Base-by-base conservation (phyloP, 2,329 filamentous ascomycete genomes). In the Aspergillus quadricinctus region DNA sequence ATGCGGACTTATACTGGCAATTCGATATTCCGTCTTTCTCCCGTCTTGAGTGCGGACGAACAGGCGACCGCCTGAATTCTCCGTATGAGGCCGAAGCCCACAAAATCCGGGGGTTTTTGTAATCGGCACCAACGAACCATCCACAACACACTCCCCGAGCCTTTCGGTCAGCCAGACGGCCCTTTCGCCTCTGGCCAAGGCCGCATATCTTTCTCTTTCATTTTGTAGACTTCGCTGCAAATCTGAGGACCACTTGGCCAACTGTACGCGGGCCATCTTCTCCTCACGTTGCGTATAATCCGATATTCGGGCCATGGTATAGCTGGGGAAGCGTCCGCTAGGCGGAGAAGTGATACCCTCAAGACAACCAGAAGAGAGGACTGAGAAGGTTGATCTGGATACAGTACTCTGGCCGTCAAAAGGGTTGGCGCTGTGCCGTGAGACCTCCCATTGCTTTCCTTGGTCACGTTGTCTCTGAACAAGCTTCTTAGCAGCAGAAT, bases 211-310 rank as follows among this genome's bases (percentile, higher is more conserved):
- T 28, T 83, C 82, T n/a, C 86, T 82, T 69, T 94, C 90, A 56
- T 87, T 87, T 28, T 85, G 82, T 1, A 94, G 77, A 66, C 88
- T 90, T 55, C 85, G 83, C 69, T 95, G 90, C 0, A 96, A 78
- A 64, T 94, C 89, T 7, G 85, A 82, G 0, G 91, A 90, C 91
- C 91, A 96, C 67, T 88, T 89, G 1, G 87, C 88, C 19, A 95
- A 79, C 6, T 87, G 81, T n/a, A 93, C 80, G 61, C 88, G 84
- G 11, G 85, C 84, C 45, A 86, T 74, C 6, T 77, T 78, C 63
- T 88, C 84, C 66, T 88, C 83, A 19, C 80, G 77, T 57, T 83
- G 81, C 3, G 80, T 81, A 66, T 85, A 78, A 62, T 84, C 83
- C 41, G 81, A 77, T 53, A 88, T 78, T 55, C 84, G 78, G 5